phyloP scores from a whole-genome alignment of 805 yeast species.

The Zygotorulaspora sp. region DNA sequence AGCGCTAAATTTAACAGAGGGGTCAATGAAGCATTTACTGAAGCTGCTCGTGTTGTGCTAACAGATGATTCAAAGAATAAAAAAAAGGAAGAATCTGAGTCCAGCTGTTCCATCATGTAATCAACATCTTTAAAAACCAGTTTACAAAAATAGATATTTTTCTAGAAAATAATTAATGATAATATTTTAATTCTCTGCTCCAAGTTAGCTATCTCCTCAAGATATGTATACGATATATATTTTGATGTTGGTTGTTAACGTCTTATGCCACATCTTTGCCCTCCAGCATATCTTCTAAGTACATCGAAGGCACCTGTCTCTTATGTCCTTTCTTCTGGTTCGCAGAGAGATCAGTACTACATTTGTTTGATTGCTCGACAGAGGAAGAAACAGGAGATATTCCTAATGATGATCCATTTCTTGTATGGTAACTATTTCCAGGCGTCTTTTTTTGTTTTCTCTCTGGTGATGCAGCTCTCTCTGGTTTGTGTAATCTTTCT shows the following conservation, averaged over 20 bases:
- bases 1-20: constrained; percentile 95
- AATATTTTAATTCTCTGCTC: background rate
- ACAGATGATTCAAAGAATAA: constrained; percentile 82
- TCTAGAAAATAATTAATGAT: constrained; percentile 1
- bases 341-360: constrained; percentile 4
- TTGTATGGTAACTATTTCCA: constrained; percentile 39
- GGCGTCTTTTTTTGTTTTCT: constrained; percentile 24
- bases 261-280: constrained; percentile 5
- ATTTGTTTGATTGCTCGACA: constrained; percentile 1
- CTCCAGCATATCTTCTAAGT: constrained; percentile 27
- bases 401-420: constrained; percentile 38
- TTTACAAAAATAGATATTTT: background rate
- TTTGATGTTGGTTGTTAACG: background rate
- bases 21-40: constrained; percentile 98
- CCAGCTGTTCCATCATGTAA: constrained; percentile 42
- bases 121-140: background rate
- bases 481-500: constrained; percentile 22
- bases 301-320: constrained; percentile 28
- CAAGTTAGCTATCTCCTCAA: constrained; percentile 1
- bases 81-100: constrained; percentile 38
- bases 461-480: constrained; percentile 32
- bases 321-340: constrained; percentile 8
- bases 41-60: constrained; percentile 95
- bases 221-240: constrained; percentile 1
- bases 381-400: constrained; percentile 12